Conservation (phyloP, 148 eudicot genomes). For the Heliamphora exappendiculata region DNA sequence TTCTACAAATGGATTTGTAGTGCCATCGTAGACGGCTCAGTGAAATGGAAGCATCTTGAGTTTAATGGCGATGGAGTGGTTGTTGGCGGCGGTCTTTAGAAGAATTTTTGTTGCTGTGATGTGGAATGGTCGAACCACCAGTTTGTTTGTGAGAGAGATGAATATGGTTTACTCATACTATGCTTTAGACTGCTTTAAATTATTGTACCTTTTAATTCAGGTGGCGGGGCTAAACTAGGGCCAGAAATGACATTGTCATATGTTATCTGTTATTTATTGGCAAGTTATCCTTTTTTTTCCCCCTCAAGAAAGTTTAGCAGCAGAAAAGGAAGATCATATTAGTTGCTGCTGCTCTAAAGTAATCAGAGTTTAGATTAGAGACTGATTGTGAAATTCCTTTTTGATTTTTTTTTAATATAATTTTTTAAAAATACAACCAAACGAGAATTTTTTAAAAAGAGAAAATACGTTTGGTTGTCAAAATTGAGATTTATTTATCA, state of each 20-base stretch:
- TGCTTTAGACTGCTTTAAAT: not conserved
- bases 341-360: not conserved
- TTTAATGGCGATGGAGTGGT: not conserved
- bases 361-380: too few species aligned
- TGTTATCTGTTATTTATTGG: not conserved
- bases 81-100: not conserved
- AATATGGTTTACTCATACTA: not conserved
- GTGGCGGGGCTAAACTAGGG: not conserved
- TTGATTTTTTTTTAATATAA: too few species aligned
- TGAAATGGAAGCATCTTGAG: not conserved
- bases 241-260: not conserved
- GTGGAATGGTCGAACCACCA: not conserved
- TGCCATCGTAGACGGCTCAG: slow-evolving; percentile 10
- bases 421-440: too few species aligned
- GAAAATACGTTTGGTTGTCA: too few species aligned
- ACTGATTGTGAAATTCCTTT: too few species aligned
- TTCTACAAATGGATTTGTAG: not conserved
- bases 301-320: too few species aligned
- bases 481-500: too few species aligned
- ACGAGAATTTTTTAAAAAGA: too few species aligned
- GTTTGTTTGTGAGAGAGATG: not conserved
- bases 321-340: not conserved
- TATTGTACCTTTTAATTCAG: not conserved
- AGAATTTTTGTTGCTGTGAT: not conserved
- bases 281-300: not conserved